A percentile compares a stretch with the other conserved stretches of the same genome.
These are phyloP conservation scores for Taphrina wiesneri DNA, from an alignment of 1,139 yeast species.

Conservation along the genomic window DNA sequence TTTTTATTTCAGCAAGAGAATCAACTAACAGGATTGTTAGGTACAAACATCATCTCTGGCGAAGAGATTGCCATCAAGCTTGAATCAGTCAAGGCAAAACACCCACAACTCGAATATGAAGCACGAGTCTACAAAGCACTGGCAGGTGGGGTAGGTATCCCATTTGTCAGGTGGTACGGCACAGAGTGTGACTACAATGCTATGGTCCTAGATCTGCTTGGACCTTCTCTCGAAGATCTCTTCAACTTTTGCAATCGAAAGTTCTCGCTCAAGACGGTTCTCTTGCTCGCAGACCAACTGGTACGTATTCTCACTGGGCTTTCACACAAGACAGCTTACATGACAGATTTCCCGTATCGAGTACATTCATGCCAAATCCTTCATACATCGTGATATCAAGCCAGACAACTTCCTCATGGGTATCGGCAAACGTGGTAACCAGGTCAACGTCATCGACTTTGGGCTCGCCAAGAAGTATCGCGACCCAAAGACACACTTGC, in stretches of 20 bases:
- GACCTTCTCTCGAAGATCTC: constrained; percentile 92
- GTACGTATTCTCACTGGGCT: constrained; percentile 14
- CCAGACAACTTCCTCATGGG: constrained; percentile 98
- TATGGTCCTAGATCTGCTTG: constrained; percentile 91
- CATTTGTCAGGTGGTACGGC: constrained; percentile 96
- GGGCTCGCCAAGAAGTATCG: constrained; percentile 96
- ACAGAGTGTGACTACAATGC: constrained; percentile 96
- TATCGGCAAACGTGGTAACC: constrained; percentile 90
- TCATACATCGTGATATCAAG: constrained; percentile 83
- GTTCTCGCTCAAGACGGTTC: constrained; percentile 89
- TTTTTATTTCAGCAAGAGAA: not conserved
- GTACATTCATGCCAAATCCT: constrained; percentile 91
- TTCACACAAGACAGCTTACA: not conserved
- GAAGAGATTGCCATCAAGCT: constrained; percentile 97
- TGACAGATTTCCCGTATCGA: constrained; percentile 75
- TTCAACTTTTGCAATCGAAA: constrained; percentile 94
- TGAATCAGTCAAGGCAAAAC: constrained; percentile 86
- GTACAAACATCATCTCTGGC: constrained; percentile 87
- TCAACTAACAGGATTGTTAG: constrained; percentile 39
- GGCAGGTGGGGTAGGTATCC: constrained; percentile 96
- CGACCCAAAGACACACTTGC: constrained; percentile 93
- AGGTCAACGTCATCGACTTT: constrained; percentile 93
- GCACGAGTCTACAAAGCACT: constrained; percentile 83
- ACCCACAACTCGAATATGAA: constrained; percentile 95
- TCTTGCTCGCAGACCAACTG: constrained; percentile 89